These are phyloP conservation scores for Closterium sp. DNA, from an alignment of 139 green algal genomes.

Conservation along the genomic window DNA sequence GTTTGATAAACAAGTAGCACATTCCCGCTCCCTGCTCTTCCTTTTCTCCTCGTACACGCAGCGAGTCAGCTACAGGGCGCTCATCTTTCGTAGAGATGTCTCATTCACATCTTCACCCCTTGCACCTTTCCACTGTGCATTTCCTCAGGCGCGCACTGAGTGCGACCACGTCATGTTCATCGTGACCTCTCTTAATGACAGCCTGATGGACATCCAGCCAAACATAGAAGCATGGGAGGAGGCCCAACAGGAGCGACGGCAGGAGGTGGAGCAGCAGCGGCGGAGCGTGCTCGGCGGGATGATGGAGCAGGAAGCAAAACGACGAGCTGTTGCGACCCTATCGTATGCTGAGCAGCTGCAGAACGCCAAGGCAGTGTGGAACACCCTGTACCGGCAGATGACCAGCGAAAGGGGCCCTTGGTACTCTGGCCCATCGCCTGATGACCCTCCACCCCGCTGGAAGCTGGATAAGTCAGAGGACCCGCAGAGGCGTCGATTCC, in stretches of 20 bases:
- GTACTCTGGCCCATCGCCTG: not conserved
- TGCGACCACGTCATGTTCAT: not conserved
- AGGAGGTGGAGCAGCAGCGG: not conserved
- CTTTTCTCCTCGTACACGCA: not conserved
- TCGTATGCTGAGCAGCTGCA: not conserved
- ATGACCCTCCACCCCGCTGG: not conserved
- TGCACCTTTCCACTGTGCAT: too few species aligned
- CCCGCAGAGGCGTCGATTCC: constrained; percentile 2
- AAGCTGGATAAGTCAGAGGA: constrained; percentile 27
- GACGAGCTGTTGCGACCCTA: not conserved
- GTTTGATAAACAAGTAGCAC: not conserved
- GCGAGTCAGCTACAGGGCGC: too few species aligned
- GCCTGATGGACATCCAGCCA: not conserved
- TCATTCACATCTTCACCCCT: too few species aligned
- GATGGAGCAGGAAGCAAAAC: not conserved
- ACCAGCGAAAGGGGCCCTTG: constrained; percentile 1
- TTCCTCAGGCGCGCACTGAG: not conserved
- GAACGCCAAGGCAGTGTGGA: not conserved
- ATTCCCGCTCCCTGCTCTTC: not conserved
- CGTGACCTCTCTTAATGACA: not conserved
- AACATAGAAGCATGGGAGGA: not conserved
- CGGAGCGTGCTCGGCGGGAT: not conserved
- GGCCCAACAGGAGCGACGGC: not conserved
- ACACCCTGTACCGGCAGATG: not conserved
- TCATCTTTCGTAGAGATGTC: too few species aligned